Evolutionary conservation across 2,329 filamentous ascomycete species (phyloP).

Genomic region (Trichoderma arundinaceum): DNA sequence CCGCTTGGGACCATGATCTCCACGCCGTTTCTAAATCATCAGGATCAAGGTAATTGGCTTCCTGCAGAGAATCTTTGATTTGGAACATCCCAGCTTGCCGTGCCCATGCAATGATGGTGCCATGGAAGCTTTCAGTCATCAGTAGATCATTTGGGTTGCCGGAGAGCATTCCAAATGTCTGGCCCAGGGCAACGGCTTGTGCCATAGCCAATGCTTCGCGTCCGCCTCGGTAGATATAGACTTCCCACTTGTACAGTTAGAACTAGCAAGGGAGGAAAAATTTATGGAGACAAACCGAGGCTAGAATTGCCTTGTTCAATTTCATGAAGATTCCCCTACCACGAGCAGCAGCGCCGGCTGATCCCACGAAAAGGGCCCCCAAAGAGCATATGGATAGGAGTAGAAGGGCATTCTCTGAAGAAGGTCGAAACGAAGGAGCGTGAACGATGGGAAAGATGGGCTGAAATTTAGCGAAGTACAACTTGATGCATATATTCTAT

Average conservation of each 20-base stretch:
- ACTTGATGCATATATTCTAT: conserved; percentile 36
- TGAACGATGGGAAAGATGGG: conserved; percentile 35
- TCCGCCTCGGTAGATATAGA: conserved; percentile 13
- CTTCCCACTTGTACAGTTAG: conserved; percentile 13
- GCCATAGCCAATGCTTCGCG: conserved; percentile 26
- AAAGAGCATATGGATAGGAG: conserved; percentile 47
- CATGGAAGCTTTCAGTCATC: conserved; percentile 33
- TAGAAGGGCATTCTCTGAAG: conserved; percentile 40
- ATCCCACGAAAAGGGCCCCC: conserved; percentile 46
- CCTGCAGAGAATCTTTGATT: conserved; percentile 3
- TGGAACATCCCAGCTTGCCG: conserved; percentile 31
- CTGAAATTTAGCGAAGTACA: conserved; percentile 36
- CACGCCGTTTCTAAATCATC: conserved; percentile 3
- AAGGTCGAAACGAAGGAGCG: conserved; percentile 35
- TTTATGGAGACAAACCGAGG: conserved; percentile 29
- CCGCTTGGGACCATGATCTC: neutral
- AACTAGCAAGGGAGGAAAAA: neutral
- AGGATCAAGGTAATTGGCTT: neutral
- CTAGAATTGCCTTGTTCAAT: conserved; percentile 33
- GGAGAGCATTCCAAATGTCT: conserved; percentile 34
- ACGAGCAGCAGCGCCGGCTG: conserved; percentile 39
- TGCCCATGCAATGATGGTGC: conserved; percentile 33
- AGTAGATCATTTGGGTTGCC: conserved; percentile 29
- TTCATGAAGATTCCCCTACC: conserved; percentile 33
- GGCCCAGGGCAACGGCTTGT: conserved; percentile 30